Evolutionary conservation across 2,329 filamentous ascomycete species (phyloP).

Genomic region (Coniochaeta hoffmannii): DNA sequence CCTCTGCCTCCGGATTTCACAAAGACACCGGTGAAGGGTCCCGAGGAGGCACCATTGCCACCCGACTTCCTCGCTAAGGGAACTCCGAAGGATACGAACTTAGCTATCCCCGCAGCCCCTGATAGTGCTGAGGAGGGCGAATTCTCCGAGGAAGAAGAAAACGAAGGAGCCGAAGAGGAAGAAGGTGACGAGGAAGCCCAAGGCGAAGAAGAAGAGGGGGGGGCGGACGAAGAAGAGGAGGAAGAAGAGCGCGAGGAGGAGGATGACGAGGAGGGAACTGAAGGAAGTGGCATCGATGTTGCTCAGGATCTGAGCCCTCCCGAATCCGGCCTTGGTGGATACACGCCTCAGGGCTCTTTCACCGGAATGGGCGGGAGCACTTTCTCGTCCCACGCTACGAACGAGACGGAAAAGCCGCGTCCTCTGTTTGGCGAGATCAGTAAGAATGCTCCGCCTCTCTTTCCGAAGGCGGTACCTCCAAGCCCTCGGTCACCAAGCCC

Average conservation of each 20-base stretch:
- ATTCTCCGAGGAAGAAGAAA: constrained; percentile 24
- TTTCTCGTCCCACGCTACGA: constrained; percentile 38
- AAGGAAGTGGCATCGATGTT: constrained; percentile 58
- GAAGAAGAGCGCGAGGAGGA: constrained; percentile 36
- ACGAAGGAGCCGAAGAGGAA: constrained; percentile 28
- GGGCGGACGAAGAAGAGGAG: constrained; percentile 31
- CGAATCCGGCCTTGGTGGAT: constrained; percentile 26
- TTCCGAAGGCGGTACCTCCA: constrained; percentile 45
- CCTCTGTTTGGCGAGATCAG: constrained; percentile 48
- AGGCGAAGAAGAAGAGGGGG: constrained; percentile 31
- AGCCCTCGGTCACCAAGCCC: constrained; percentile 69
- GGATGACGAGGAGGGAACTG: constrained; percentile 37
- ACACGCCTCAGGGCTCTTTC: constrained; percentile 52
- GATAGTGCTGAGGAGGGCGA: constrained; percentile 20
- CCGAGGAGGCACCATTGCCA: constrained; percentile 17
- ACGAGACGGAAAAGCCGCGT: constrained; percentile 34
- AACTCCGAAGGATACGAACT: neutral
- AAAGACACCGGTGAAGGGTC: constrained; percentile 16
- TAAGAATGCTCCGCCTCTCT: constrained; percentile 38
- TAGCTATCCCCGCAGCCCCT: constrained; percentile 23
- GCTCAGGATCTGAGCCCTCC: constrained; percentile 55
- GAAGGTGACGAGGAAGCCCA: constrained; percentile 31
- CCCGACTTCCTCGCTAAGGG: constrained; percentile 14
- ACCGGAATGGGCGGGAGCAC: constrained; percentile 36
- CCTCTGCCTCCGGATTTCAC: constrained; percentile 27